Base-by-base conservation (phyloP, 1,139 yeast genomes). In the Magnusiomyces tetraspermus region DNA sequence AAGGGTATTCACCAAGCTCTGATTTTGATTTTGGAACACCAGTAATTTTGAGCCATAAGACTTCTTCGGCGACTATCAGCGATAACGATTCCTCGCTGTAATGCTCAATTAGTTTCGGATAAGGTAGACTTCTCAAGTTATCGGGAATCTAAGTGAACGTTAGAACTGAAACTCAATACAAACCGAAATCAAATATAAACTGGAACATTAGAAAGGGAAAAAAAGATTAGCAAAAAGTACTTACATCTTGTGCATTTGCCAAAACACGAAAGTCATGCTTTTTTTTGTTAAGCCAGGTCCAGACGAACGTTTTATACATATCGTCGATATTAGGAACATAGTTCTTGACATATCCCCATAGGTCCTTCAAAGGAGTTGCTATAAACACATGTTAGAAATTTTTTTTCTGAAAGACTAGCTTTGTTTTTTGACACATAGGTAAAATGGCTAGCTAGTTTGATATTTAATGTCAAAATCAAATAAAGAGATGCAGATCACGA, bases 31-130 rank as follows among this genome's bases (percentile, higher is more conserved):
- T 62, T 1, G 68, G 63, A 26, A 56, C 55, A 1, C 72, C 73
- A 0, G 74, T 70, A 17, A 71, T 58, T 10, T 61, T 63, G 17
- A 59, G 51, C 72, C 73, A 71, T 45, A 69, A 69, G 23, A 61
- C 56, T 21, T 68, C 68, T 38, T 64, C 71, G 5, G 65, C 59
- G 3, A 70, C 71, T 36, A 57, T 62, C 1, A 70, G 57, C n/a
- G 63, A 59, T 3, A 66, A 53, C 2, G 54, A 48, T 11, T 49
- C n/a, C 23, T 57, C 60, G 8, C 59, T 61, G 49, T 60, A 59
- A 37, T 57, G 57, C 17, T 49, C 53, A 2, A 48, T 24, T 28
- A 67, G 46, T 6, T 52, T 54, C 1, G 46, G 31, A 11, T 58
- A 55, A 10, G 58, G 61, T 6, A 48, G 44, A 2, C 41, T 21